Conservation (phyloP, 257 asterid genomes). For the Nicotiana tabacum region DNA sequence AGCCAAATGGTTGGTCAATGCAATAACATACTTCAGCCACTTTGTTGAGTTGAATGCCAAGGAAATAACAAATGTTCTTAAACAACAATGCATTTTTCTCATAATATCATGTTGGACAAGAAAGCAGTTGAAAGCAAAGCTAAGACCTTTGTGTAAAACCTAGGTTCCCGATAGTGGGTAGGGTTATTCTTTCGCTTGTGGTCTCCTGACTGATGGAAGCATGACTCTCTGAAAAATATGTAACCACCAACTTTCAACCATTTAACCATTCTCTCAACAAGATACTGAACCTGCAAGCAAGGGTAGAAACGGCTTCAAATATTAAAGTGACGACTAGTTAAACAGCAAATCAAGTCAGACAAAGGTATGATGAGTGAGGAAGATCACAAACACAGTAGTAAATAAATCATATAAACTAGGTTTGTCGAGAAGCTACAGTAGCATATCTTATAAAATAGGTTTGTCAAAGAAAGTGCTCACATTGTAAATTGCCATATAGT, state of each 20-base stretch:
- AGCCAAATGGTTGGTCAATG: background rate
- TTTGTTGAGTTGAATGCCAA: background rate
- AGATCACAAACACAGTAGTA: background rate
- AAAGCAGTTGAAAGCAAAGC: slow-evolving; percentile 1
- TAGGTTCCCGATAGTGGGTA: slow-evolving; percentile 94
- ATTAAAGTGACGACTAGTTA: background rate
- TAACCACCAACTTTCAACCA: slow-evolving; percentile 94
- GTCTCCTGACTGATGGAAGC: slow-evolving; percentile 96
- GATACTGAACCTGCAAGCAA: slow-evolving; percentile 61
- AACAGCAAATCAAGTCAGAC: background rate
- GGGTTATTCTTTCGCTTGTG: slow-evolving; percentile 85
- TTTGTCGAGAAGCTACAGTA: background rate
- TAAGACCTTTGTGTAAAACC: slow-evolving; percentile 84
- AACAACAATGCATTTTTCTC: background rate
- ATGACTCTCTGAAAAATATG: slow-evolving; percentile 91
- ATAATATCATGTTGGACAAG: background rate
- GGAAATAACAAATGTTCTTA: background rate
- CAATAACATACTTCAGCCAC: background rate
- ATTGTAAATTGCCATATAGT: background rate
- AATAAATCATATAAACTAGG: background rate
- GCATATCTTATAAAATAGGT: background rate
- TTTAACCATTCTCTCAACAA: slow-evolving; percentile 66
- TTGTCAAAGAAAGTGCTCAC: background rate
- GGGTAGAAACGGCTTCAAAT: background rate
- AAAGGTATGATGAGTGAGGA: background rate